phyloP scores from a whole-genome alignment of 2,329 filamentous ascomycete genomes.

The Zymoseptoria brevis region DNA sequence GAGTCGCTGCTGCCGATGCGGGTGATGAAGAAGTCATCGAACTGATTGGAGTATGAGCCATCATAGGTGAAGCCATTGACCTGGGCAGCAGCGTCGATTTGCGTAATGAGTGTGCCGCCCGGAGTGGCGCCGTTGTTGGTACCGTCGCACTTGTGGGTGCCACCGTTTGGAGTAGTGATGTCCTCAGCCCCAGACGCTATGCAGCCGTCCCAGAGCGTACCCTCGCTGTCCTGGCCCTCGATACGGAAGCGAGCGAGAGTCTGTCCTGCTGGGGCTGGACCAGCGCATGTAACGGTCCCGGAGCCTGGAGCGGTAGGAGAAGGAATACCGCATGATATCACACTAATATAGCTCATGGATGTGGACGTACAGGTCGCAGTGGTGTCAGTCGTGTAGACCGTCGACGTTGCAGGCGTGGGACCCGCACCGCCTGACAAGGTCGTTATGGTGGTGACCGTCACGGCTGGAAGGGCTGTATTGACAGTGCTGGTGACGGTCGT shows the following conservation, averaged over 20 bases:
- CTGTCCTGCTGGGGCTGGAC: not conserved
- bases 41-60: conserved; percentile 7
- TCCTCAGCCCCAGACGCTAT: conserved; percentile 10
- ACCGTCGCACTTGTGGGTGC: conserved; percentile 16
- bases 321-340: not conserved
- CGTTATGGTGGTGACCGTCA: not conserved
- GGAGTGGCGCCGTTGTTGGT: conserved; percentile 8
- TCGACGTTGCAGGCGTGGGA: not conserved
- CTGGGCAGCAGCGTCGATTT: conserved; percentile 11
- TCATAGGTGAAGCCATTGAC: conserved; percentile 13
- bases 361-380: not conserved
- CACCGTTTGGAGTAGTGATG: conserved; percentile 14
- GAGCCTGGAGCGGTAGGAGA: not conserved
- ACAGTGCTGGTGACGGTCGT: not conserved
- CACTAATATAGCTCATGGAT: not conserved
- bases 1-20: conserved; percentile 3
- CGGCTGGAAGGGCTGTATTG: not conserved
- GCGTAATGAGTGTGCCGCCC: conserved; percentile 13
- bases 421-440: not conserved
- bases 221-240: conserved; percentile 13
- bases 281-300: not conserved
- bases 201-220: conserved; percentile 17
- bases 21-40: conserved; percentile 18
- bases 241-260: conserved; percentile 15
- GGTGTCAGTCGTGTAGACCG: conserved; percentile 6